Evolutionary conservation across 2,329 filamentous ascomycete species (phyloP).

Genomic region (Aspergillus fijiensis): DNA sequence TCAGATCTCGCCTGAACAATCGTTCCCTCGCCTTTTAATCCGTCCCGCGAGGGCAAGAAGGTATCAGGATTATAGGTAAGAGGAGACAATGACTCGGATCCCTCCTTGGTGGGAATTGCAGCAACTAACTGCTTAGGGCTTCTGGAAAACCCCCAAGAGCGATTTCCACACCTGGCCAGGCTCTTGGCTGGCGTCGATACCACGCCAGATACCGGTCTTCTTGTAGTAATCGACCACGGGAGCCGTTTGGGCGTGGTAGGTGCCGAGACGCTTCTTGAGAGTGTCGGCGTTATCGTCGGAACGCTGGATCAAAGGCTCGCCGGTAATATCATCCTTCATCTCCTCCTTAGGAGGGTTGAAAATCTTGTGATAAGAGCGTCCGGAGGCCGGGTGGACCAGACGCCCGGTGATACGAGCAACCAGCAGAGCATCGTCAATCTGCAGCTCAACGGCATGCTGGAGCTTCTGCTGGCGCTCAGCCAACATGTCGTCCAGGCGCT

Average conservation of each 20-base stretch:
- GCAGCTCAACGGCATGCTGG: constrained; percentile 91
- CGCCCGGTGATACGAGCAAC: constrained; percentile 96
- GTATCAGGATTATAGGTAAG: constrained; percentile 3
- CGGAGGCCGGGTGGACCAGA: constrained; percentile 90
- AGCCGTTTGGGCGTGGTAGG: constrained; percentile 90
- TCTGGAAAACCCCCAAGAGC: constrained; percentile 78
- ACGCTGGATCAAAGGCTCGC: constrained; percentile 93
- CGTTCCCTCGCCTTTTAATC: neutral
- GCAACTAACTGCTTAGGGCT: constrained; percentile 43
- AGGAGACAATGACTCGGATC: constrained; percentile 6
- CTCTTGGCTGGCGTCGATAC: constrained; percentile 92
- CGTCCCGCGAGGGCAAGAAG: neutral
- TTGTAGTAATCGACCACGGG: constrained; percentile 97
- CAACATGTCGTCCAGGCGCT: constrained; percentile 94
- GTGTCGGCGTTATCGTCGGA: constrained; percentile 96
- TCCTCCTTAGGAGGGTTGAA: constrained; percentile 95
- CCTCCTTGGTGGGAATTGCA: neutral
- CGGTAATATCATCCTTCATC: constrained; percentile 96
- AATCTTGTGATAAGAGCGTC: constrained; percentile 94
- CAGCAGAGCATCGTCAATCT: constrained; percentile 92
- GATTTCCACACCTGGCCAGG: constrained; percentile 95
- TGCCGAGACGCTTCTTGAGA: constrained; percentile 87
- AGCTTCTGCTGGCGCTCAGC: constrained; percentile 73
- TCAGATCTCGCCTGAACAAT: neutral
- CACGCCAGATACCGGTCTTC: constrained; percentile 94